Evolutionary conservation across 2,329 filamentous ascomycete species (phyloP).

Genomic region (Claviceps arundinis): DNA sequence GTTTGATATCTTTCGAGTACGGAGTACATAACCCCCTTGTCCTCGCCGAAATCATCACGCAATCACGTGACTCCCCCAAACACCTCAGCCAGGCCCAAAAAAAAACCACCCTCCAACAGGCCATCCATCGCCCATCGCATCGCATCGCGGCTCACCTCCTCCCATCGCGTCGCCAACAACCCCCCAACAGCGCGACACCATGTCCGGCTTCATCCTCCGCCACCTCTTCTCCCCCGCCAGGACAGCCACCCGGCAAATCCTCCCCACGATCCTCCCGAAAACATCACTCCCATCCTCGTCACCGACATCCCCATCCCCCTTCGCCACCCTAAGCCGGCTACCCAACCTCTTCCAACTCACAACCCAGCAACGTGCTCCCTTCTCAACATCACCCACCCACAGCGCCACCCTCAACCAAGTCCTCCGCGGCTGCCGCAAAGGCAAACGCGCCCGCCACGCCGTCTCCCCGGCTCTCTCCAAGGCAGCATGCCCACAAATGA

Average conservation of each 20-base stretch:
- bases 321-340: neutral
- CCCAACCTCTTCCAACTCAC: neutral
- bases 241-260: conserved; percentile 6
- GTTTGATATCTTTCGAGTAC: too few species aligned
- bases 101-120: too few species aligned
- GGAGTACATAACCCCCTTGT: too few species aligned
- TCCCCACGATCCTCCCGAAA: conserved; percentile 7
- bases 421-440: conserved; percentile 60
- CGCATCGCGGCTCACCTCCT: too few species aligned
- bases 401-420: conserved; percentile 63
- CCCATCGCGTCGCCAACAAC: too few species aligned
- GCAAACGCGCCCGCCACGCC: conserved; percentile 70
- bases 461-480: conserved; percentile 71
- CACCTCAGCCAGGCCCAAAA: too few species aligned
- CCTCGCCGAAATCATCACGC: too few species aligned
- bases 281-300: neutral
- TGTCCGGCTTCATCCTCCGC: conserved; percentile 23
- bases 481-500: conserved; percentile 63
- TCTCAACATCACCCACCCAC: conserved; percentile 43
- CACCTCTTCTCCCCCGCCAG: conserved; percentile 19
- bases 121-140: too few species aligned
- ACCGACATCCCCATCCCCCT: neutral
- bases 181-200: conserved; percentile 9
- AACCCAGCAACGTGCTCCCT: conserved; percentile 21
- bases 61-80: too few species aligned